Conservation (phyloP, 208 protist species). For the Wallacemonas rigidus region DNA sequence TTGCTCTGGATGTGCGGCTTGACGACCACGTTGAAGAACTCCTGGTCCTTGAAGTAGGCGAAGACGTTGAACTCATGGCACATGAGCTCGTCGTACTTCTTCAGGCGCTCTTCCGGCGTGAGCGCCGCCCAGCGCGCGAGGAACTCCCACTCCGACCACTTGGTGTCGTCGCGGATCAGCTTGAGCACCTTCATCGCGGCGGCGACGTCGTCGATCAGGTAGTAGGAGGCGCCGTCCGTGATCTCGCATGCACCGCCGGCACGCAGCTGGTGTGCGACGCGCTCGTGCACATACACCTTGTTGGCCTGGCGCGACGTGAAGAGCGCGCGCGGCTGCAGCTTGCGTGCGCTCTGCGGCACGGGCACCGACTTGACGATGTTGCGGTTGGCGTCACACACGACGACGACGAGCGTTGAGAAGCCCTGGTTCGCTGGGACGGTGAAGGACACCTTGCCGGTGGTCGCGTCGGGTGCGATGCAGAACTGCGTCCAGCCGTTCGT, state of each 20-base stretch:
- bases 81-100: constrained; percentile 23
- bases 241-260: no score
- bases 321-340: no score
- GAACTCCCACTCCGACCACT: constrained; percentile 18
- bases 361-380: no score
- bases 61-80: constrained; percentile 28
- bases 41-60: constrained; percentile 26
- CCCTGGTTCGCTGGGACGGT: constrained; percentile 10
- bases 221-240: no score
- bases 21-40: constrained; percentile 27
- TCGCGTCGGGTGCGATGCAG: constrained; percentile 10
- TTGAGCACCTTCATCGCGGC: no score
- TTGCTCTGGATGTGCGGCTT: constrained; percentile 19
- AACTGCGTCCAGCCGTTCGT: constrained; percentile 14
- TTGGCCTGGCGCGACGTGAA: no score
- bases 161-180: not conserved
- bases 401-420: constrained; percentile 18
- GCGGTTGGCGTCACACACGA: constrained; percentile 19
- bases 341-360: no score
- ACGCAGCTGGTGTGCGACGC: no score
- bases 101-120: constrained; percentile 16
- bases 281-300: no score
- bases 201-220: no score
- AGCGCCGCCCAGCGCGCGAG: constrained; percentile 14
- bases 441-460: constrained; percentile 13